A percentile compares a stretch with the other conserved stretches of the same genome.
Conservation (phyloP, 1,284 basidiomycete species). For the Chalciporus sp. region DNA sequence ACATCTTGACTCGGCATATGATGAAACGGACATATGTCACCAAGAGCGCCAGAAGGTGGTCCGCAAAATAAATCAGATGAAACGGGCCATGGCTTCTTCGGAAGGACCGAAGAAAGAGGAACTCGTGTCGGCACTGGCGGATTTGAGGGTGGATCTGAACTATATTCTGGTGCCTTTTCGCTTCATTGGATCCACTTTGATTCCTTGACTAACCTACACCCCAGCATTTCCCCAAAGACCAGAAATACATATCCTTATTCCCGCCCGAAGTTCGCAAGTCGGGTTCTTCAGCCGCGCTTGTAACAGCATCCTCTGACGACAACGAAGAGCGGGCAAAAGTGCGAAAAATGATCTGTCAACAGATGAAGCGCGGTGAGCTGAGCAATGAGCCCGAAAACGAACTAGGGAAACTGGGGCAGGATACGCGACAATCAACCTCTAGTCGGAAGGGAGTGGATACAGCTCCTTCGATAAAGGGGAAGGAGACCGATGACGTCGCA, state of each 20-base stretch:
- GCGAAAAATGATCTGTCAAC: conserved; percentile 57
- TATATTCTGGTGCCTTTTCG: conserved; percentile 69
- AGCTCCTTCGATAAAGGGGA: conserved; percentile 6
- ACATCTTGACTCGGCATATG: background rate
- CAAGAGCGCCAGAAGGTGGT: conserved; percentile 81
- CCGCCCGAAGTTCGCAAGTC: conserved; percentile 62
- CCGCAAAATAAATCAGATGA: conserved; percentile 69
- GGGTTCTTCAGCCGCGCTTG: conserved; percentile 22
- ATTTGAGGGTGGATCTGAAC: conserved; percentile 79
- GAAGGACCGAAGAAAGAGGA: conserved; percentile 42
- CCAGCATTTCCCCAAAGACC: conserved; percentile 78
- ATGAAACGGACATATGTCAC: conserved; percentile 1
- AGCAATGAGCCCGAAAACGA: conserved; percentile 62
- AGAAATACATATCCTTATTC: conserved; percentile 87
- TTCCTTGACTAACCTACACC: conserved; percentile 5
- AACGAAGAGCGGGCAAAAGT: conserved; percentile 58
- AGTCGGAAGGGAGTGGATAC: background rate
- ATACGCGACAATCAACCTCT: conserved; percentile 14
- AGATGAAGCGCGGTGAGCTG: conserved; percentile 68
- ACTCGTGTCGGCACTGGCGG: conserved; percentile 52
- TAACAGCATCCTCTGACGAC: conserved; percentile 18
- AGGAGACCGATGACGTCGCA: conserved; percentile 26
- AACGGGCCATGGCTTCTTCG: conserved; percentile 47
- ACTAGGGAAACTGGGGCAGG: conserved; percentile 21
- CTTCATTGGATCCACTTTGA: background rate